Evolutionary conservation across 352 stramenopile species (phyloP).

Genomic region (Globisporangium irregulare): DNA sequence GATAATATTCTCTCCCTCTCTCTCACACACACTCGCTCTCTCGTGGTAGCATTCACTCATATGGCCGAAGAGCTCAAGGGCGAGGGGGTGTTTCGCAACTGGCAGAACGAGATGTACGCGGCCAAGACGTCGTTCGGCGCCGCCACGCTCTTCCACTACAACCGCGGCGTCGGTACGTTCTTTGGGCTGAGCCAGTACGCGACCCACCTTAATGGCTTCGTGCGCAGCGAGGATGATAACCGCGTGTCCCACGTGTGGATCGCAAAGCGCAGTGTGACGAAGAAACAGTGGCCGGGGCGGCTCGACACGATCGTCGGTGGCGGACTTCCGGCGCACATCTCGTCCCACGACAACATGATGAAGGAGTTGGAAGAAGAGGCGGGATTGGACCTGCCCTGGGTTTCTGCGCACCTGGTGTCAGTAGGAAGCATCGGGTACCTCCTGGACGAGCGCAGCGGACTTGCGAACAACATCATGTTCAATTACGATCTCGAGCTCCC

Average conservation of each 20-base stretch:
- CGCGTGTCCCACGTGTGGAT: slow-evolving; percentile 58
- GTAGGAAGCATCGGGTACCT: slow-evolving; percentile 57
- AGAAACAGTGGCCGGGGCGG: slow-evolving; percentile 48
- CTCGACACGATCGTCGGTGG: slow-evolving; percentile 66
- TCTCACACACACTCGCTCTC: not conserved
- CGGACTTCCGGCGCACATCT: slow-evolving; percentile 45
- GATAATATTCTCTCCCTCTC: not conserved
- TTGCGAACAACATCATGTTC: slow-evolving; percentile 72
- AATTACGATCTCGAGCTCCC: slow-evolving; percentile 65
- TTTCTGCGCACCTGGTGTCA: slow-evolving; percentile 27
- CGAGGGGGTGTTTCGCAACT: slow-evolving; percentile 47
- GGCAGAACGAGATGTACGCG: slow-evolving; percentile 64
- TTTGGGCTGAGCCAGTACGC: slow-evolving; percentile 70
- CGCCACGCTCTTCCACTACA: slow-evolving; percentile 52
- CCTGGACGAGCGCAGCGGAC: slow-evolving; percentile 46
- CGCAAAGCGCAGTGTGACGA: slow-evolving; percentile 44
- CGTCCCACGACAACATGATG: slow-evolving; percentile 65
- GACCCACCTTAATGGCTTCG: slow-evolving; percentile 71
- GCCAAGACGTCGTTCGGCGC: slow-evolving; percentile 44
- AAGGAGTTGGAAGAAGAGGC: slow-evolving; percentile 71
- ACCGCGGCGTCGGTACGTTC: slow-evolving; percentile 55
- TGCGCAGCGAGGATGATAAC: slow-evolving; percentile 23
- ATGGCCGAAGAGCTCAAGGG: slow-evolving; percentile 40
- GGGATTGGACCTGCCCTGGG: slow-evolving; percentile 38
- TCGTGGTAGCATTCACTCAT: slow-evolving; percentile 34